Evolutionary conservation across 2,329 filamentous ascomycete species (phyloP), one percentile per base, ranked within the genome.

Genomic region (Trichoderma sp.): DNA sequence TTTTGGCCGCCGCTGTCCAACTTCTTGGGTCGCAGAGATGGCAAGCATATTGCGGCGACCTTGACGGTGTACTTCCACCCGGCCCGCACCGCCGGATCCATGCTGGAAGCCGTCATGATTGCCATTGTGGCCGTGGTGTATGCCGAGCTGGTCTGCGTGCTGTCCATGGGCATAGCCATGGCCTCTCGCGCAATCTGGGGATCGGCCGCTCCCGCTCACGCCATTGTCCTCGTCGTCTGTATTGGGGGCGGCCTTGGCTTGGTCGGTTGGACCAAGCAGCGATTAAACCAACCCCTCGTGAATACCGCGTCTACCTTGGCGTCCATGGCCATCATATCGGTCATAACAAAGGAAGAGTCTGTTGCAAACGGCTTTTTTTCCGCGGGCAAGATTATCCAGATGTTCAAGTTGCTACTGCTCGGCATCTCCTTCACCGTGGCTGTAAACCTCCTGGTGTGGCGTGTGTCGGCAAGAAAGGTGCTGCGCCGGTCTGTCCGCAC

Each of bases 31-130:
- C 83, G 89, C 68, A 90, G 93, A 73, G 93, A 97, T 77, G 92
- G 92, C 58, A 97, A 97, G 74, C 94, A 97, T 77, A 89, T 97
- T 73, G 92, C 97, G 59, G 93, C 93, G 39, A 97, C 94, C 2
- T 87, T 97, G 65, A 96, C 92, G 0, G 93, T 97, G 12, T 98
- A 97, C 74, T 98, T 97, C 72, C 93, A 97, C 75, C 93, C 94
- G 5, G 91, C 92, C 6, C 84, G 94, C 65, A 92, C 92, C 19
- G 86, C 89, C 28, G 94, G 94, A 0, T 95, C 91, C 69, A 97
- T 97, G 92, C 85, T 92, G 65, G 91, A 97, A 77, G 93, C 93
- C 3, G 85, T 90, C 12, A 78, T 93, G 41, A 87, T 95, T 65
- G 91, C 92, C 6, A 78, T 91, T 44, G 81, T 90, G 41, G 93